Evolutionary conservation across 306 rosid genomes (phyloP).

Genomic region (Quercus glauca): DNA sequence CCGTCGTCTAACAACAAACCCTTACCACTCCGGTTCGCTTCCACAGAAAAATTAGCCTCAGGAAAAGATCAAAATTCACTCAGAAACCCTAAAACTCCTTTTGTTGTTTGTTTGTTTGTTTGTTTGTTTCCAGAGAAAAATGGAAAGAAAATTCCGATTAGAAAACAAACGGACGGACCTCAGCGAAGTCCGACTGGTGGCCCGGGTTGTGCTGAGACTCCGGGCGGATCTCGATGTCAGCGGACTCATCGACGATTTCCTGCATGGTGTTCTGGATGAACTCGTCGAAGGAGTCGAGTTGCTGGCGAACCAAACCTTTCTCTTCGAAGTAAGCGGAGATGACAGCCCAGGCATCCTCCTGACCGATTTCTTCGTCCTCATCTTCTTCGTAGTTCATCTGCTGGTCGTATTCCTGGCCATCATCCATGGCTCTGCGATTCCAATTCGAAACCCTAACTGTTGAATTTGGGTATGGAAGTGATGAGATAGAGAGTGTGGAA

Average conservation of each 20-base stretch:
- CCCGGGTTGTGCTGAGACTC: constrained; percentile 98
- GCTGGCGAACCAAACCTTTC: constrained; percentile 90
- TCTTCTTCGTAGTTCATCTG: constrained; percentile 64
- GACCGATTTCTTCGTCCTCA: constrained; percentile 82
- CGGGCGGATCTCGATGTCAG: constrained; percentile 94
- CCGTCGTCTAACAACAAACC: not conserved
- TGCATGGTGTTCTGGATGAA: constrained; percentile 97
- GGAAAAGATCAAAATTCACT: not conserved
- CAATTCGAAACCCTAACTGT: constrained; percentile 2
- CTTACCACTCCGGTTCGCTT: not conserved
- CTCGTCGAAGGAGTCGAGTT: constrained; percentile 94
- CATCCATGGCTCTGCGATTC: constrained; percentile 47
- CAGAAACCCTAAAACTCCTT: not conserved
- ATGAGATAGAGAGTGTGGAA: not conserved
- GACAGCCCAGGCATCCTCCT: constrained; percentile 98
- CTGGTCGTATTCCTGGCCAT: constrained; percentile 69
- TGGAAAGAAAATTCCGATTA: not conserved
- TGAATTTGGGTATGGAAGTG: not conserved
- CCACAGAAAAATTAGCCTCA: not conserved
- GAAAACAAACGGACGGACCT: constrained; percentile 39
- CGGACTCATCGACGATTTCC: constrained; percentile 92
- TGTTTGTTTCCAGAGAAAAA: not conserved
- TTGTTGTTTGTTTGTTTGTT: no score
- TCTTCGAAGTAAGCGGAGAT: constrained; percentile 97
- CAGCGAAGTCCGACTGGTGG: constrained; percentile 81